Percentiles rank a stretch among this genome's conserved stretches.
Conservation (phyloP, 495 filamentous ascomycete species). For the Entonaema liquescens region DNA sequence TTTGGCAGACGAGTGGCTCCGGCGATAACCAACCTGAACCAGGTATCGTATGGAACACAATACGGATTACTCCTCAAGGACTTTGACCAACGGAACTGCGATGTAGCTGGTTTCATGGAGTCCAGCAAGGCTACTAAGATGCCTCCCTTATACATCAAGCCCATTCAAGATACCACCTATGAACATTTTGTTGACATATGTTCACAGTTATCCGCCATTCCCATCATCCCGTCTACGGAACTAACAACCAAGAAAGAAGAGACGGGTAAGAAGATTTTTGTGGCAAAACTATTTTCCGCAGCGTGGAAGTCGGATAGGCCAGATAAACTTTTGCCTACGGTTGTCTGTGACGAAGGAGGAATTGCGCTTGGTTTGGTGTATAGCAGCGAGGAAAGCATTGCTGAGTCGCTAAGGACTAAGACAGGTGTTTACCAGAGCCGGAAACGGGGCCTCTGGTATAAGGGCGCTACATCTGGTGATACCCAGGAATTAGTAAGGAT, state of each 20-base stretch:
- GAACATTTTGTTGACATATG: conserved; percentile 63
- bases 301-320: conserved; percentile 78
- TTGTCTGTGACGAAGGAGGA: conserved; percentile 90
- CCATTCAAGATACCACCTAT: conserved; percentile 54
- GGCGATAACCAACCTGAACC: conserved; percentile 44
- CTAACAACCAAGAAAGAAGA: conserved; percentile 72
- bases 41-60: conserved; percentile 47
- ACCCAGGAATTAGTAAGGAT: conserved; percentile 87
- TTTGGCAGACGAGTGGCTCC: conserved; percentile 57
- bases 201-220: conserved; percentile 68
- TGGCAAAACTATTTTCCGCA: conserved; percentile 73
- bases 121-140: conserved; percentile 57
- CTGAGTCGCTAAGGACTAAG: conserved; percentile 84
- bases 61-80: conserved; percentile 56
- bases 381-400: conserved; percentile 88
- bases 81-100: conserved; percentile 53
- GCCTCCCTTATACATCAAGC: conserved; percentile 57
- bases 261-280: conserved; percentile 64
- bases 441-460: conserved; percentile 95
- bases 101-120: conserved; percentile 54
- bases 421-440: conserved; percentile 95
- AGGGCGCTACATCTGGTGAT: conserved; percentile 93
- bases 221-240: conserved; percentile 74
- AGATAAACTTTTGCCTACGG: conserved; percentile 86
- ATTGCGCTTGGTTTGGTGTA: conserved; percentile 89